phyloP scores from a whole-genome alignment of 371 early-diverging fungal genomes.

The Rhizopus stolonifer region DNA sequence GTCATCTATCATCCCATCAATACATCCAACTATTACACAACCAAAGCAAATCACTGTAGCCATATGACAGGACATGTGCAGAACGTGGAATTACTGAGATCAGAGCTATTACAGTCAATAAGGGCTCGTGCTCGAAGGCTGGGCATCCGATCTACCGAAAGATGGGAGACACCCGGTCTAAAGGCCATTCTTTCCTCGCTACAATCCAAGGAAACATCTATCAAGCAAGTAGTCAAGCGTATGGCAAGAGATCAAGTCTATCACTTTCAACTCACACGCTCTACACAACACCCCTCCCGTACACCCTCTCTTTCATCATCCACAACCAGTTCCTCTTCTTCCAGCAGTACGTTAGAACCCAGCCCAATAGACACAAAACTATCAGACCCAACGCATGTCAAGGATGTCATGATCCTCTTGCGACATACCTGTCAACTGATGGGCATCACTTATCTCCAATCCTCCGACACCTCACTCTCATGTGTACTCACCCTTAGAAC shows the following conservation, averaged over 20 bases:
- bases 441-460: constrained; percentile 42
- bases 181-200: constrained; percentile 18
- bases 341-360: constrained; percentile 5
- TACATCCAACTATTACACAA: constrained; percentile 42
- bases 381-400: constrained; percentile 8
- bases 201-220: constrained; percentile 15
- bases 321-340: constrained; percentile 22
- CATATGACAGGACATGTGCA: constrained; percentile 7
- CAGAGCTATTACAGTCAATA: constrained; percentile 41
- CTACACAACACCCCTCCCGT: constrained; percentile 6
- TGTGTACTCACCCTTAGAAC: constrained; percentile 39
- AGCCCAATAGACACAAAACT: constrained; percentile 6
- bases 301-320: constrained; percentile 34
- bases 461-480: constrained; percentile 19
- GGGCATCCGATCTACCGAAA: constrained; percentile 36
- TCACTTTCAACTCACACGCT: constrained; percentile 28
- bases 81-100: constrained; percentile 40
- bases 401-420: constrained; percentile 33
- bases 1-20: constrained; percentile 48
- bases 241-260: constrained; percentile 40
- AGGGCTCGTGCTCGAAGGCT: constrained; percentile 29
- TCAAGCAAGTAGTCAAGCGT: constrained; percentile 33
- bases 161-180: constrained; percentile 30
- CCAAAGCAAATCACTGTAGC: constrained; percentile 13
- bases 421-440: constrained; percentile 41